Evolutionary conservation across 495 filamentous ascomycete genomes (phyloP).

Genomic region (Daldinia decipiens): DNA sequence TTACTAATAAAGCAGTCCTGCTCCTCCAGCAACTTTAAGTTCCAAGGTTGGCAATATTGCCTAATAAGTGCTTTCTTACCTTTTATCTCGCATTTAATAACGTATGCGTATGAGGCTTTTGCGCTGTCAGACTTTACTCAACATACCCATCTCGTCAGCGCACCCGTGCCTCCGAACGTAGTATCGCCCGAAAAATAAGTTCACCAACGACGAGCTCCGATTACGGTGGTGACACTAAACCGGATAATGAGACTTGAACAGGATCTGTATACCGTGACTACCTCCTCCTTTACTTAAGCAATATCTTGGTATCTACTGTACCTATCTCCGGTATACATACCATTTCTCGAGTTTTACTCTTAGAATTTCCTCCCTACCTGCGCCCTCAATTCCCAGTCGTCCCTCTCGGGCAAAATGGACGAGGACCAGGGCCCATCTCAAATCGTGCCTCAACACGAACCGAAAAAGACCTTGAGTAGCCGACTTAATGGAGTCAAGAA

Average conservation of each 20-base stretch:
- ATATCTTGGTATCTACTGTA: not conserved
- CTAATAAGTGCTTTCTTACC: not conserved
- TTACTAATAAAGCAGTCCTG: conserved; percentile 2
- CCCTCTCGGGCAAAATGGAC: conserved; percentile 57
- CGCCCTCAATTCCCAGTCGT: not conserved
- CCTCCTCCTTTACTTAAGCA: not conserved
- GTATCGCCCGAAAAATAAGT: not conserved
- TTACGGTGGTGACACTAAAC: not conserved
- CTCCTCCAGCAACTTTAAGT: conserved; percentile 2
- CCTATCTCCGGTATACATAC: not conserved
- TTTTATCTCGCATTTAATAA: not conserved
- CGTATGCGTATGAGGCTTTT: not conserved
- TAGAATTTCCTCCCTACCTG: not conserved
- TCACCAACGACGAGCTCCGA: not conserved
- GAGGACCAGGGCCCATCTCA: conserved; percentile 59
- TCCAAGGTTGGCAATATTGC: not conserved
- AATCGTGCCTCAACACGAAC: conserved; percentile 51
- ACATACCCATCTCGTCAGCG: not conserved
- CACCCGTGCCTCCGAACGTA: not conserved
- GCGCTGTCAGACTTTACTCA: not conserved
- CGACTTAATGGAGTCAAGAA: conserved; percentile 46
- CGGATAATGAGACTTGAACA: not conserved
- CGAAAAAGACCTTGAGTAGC: conserved; percentile 48
- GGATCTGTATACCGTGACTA: not conserved
- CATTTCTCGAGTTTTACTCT: not conserved